phyloP scores from a whole-genome alignment of 228 moss, liverwort and hornwort species.

The Sphagnum magellanicum region DNA sequence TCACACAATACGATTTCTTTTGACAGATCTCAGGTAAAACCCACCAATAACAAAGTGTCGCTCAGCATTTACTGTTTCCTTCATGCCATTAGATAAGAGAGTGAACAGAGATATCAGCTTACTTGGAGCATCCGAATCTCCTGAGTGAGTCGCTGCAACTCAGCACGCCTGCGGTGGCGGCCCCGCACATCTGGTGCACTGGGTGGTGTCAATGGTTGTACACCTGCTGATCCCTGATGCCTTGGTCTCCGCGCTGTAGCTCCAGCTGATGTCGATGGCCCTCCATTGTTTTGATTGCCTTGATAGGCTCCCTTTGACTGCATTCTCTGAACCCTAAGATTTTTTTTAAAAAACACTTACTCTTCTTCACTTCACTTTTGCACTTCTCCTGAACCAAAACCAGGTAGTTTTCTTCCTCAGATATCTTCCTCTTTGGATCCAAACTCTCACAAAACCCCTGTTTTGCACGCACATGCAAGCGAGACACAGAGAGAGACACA shows the following conservation, averaged over 20 bases:
- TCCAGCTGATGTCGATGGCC: background rate
- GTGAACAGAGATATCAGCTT: background rate
- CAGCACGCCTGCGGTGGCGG: slow-evolving; percentile 34
- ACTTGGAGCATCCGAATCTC: slow-evolving; percentile 53
- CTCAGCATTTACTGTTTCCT: background rate
- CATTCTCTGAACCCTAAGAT: background rate
- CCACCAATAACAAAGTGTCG: background rate
- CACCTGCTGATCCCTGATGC: background rate
- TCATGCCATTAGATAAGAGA: background rate
- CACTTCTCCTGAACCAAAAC: too few species aligned
- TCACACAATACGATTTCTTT: background rate
- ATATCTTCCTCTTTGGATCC: too few species aligned
- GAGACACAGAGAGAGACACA: too few species aligned
- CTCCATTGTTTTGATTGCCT: background rate
- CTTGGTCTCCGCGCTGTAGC: background rate
- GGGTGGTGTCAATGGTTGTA: slow-evolving; percentile 14
- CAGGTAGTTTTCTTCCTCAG: too few species aligned
- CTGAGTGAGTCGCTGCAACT: slow-evolving; percentile 26
- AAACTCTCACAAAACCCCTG: too few species aligned
- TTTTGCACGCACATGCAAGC: too few species aligned
- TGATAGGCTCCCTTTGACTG: background rate
- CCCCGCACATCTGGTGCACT: slow-evolving; percentile 23
- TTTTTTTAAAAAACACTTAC: too few species aligned
- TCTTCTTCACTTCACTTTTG: too few species aligned
- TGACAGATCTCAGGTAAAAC: background rate